Evolutionary conservation across 2,329 filamentous ascomycete genomes (phyloP).

Genomic region (Trichoderma sp.): DNA sequence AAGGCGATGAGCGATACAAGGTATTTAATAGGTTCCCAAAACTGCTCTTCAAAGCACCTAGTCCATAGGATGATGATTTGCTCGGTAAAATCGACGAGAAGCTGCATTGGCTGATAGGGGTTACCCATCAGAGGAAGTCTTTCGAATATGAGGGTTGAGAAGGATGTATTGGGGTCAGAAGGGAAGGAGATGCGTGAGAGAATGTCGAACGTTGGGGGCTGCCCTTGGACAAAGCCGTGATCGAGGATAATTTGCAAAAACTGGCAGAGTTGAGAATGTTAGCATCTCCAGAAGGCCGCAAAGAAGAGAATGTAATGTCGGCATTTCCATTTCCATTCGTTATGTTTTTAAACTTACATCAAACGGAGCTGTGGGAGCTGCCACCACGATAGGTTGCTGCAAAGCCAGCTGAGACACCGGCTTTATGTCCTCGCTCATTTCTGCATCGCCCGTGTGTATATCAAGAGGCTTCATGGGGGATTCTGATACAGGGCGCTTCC

Average conservation of each 20-base stretch:
- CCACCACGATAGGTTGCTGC: conserved; percentile 28
- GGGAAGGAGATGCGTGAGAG: conserved; percentile 66
- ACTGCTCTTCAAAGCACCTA: conserved; percentile 63
- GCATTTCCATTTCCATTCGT: not conserved
- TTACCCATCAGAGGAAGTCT: conserved; percentile 61
- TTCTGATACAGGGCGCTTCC: conserved; percentile 66
- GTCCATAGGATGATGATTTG: conserved; percentile 68
- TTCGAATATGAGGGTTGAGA: conserved; percentile 69
- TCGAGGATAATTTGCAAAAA: conserved; percentile 66
- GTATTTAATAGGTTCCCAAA: conserved; percentile 64
- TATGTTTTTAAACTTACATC: conserved; percentile 44
- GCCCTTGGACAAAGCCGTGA: conserved; percentile 56
- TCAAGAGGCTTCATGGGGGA: conserved; percentile 67
- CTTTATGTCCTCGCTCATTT: conserved; percentile 38
- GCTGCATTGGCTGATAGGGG: conserved; percentile 50
- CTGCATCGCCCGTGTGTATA: conserved; percentile 47
- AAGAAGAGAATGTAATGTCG: not conserved
- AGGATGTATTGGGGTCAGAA: conserved; percentile 59
- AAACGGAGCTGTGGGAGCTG: conserved; percentile 40
- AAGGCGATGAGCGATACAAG: conserved; percentile 66
- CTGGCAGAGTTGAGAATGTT: conserved; percentile 36
- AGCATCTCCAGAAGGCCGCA: conserved; percentile 24
- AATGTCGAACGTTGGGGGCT: conserved; percentile 66
- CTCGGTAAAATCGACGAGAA: conserved; percentile 65
- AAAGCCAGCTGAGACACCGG: conserved; percentile 27